These are phyloP conservation scores for Termitomyces sp. DNA, from an alignment of 768 basidiomycete species.

Conservation along the genomic window DNA sequence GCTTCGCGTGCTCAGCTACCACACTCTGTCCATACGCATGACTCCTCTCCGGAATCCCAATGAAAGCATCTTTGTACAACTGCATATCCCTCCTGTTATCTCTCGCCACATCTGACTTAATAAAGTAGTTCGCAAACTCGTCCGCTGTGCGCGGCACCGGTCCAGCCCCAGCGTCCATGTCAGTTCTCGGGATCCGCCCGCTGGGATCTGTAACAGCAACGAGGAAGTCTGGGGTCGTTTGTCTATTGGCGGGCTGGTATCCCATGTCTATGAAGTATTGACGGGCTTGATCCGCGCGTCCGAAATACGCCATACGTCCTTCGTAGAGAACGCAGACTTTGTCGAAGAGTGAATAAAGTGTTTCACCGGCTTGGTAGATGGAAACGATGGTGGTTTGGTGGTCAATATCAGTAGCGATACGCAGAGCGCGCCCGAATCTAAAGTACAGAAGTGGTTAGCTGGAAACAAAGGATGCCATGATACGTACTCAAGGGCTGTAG, in stretches of 20 bases:
- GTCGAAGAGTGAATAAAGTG: slow-evolving; percentile 57
- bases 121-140: slow-evolving; percentile 39
- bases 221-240: slow-evolving; percentile 64
- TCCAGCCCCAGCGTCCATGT: slow-evolving; percentile 10
- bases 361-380: slow-evolving; percentile 81
- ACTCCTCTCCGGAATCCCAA: slow-evolving; percentile 36
- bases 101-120: slow-evolving; percentile 24
- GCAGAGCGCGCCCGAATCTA: slow-evolving; percentile 56
- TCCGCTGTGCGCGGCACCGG: slow-evolving; percentile 37
- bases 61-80: slow-evolving; percentile 38
- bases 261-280: slow-evolving; percentile 75
- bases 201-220: slow-evolving; percentile 55
- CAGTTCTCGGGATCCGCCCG: slow-evolving; percentile 40
- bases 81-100: slow-evolving; percentile 42
- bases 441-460: background rate
- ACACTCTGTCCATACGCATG: slow-evolving; percentile 41
- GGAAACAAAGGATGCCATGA: background rate
- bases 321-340: slow-evolving; percentile 76
- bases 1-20: slow-evolving; percentile 45
- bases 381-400: slow-evolving; percentile 63
- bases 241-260: slow-evolving; percentile 51
- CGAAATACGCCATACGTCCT: slow-evolving; percentile 74
- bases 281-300: slow-evolving; percentile 56
- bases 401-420: slow-evolving; percentile 56
- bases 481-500: slow-evolving; percentile 58